Evolutionary conservation across 257 asterid genomes (phyloP), one percentile per base, ranked within the genome.

Genomic region (Gentiana dahurica): DNA sequence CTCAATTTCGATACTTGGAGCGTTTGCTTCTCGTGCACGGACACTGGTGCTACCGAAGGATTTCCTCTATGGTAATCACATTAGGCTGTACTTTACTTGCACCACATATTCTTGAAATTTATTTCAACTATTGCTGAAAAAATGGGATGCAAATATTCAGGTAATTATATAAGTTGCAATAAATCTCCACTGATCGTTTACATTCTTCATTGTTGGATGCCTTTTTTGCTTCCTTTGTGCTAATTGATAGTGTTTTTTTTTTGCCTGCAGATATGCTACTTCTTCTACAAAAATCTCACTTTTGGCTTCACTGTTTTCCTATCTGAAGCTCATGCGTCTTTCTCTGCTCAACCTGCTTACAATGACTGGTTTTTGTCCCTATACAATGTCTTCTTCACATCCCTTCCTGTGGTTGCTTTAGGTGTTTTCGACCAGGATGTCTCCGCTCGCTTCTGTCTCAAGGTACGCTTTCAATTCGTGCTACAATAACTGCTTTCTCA

Each of bases 41-140:
- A 45, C 97, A 89, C 62, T 89, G 97, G 97, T 89, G 97, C 69
- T 89, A 89, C 78, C 73, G 95, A 73, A 79, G 97, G 72, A 89
- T 89, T 58, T 77, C 97, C 36, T 76, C 89, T 1, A 89, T 89
- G 97, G 95, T 89, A 81, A 74, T 43, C 13, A 54, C 24, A 10
- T 4, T 59, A 4, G 24, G 3, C 45, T 11, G 13, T 35, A 9
- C 8, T 15, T 33, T 10, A 53, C 15, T 55, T 37, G 24, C 24
- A 34, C 36, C 60, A 6, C 38, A 35, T n/a, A 5, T 41, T 41
- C 33, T 8, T 44, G 36, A 36, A 15, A 34, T 35, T 9, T 12
- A 15, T 65, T 54, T 36, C 35, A 47, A 49, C 34, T 44, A 36
- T 41, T 64, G 3, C 3, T 54, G 36, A 9, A 48, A 47, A n/a